Percentiles rank a stretch among this genome's conserved stretches.
Conservation (phyloP, 2,329 filamentous ascomycete species). For the Nothophoma quercina region DNA sequence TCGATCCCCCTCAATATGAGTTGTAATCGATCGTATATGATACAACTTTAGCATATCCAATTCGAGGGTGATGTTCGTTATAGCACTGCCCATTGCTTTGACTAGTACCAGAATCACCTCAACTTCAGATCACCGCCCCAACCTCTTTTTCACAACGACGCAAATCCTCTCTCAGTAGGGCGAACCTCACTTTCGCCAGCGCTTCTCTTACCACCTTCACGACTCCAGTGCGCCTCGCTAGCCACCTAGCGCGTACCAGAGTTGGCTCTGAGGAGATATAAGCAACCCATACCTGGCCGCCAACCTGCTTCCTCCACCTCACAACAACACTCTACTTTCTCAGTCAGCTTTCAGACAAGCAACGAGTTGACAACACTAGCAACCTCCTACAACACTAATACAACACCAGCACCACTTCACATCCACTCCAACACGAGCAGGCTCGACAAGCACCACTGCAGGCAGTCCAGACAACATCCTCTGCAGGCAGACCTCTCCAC, state of each 20-base stretch:
- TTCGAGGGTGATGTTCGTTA: neutral
- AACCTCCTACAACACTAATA: constrained; percentile 5
- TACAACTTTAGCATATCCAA: too few species aligned
- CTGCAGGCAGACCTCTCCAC: constrained; percentile 23
- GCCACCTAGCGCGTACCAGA: constrained; percentile 1
- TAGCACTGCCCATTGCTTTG: neutral
- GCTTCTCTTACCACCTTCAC: constrained; percentile 18
- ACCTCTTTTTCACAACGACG: neutral
- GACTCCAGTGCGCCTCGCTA: neutral
- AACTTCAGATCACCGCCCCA: neutral
- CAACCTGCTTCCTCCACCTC: constrained; percentile 25
- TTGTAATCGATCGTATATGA: too few species aligned
- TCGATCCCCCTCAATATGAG: too few species aligned
- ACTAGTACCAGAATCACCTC: constrained; percentile 1
- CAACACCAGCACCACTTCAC: neutral
- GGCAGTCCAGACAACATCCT: constrained; percentile 23
- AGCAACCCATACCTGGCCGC: constrained; percentile 12
- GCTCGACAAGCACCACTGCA: constrained; percentile 23
- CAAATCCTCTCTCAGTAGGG: neutral
- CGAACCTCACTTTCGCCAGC: neutral
- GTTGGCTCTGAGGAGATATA: constrained; percentile 21
- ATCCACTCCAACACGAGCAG: constrained; percentile 16
- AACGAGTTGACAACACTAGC: neutral
- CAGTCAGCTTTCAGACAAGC: constrained; percentile 10
- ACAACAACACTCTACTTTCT: constrained; percentile 11